These are phyloP conservation scores for Malassezia arunalokei DNA, from an alignment of 1,284 basidiomycete genomes.

Conservation along the genomic window DNA sequence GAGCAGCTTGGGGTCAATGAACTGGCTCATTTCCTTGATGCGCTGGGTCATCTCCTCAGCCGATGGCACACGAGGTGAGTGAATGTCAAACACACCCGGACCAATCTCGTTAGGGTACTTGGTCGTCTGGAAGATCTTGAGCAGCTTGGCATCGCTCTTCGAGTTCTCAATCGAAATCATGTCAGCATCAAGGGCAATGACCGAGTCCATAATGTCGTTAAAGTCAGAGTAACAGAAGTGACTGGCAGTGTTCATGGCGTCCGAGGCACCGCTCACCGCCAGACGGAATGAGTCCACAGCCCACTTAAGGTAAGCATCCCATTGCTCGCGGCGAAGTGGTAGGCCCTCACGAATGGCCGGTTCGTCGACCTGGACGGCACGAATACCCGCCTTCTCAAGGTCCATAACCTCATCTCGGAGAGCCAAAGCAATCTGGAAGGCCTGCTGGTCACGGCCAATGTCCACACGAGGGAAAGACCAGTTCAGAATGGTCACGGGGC, in stretches of 20 bases:
- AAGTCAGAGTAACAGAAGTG: conserved; percentile 54
- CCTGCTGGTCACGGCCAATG: conserved; percentile 88
- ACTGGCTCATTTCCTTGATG: conserved; percentile 59
- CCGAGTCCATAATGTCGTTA: conserved; percentile 94
- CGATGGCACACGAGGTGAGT: conserved; percentile 88
- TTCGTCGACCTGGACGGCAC: conserved; percentile 98
- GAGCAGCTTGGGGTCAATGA: conserved; percentile 42
- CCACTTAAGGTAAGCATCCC: conserved; percentile 43
- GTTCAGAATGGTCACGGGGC: conserved; percentile 70
- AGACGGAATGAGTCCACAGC: conserved; percentile 46
- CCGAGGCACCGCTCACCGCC: conserved; percentile 37
- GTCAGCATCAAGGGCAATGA: conserved; percentile 93
- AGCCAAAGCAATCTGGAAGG: conserved; percentile 93
- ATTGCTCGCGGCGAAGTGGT: conserved; percentile 41
- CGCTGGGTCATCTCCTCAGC: conserved; percentile 85
- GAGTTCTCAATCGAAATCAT: conserved; percentile 94
- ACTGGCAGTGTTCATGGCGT: conserved; percentile 42
- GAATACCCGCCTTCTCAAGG: conserved; percentile 92
- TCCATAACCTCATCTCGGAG: conserved; percentile 97
- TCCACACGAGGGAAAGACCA: conserved; percentile 99
- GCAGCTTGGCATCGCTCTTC: conserved; percentile 57
- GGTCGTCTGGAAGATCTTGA: conserved; percentile 86
- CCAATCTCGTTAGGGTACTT: conserved; percentile 97
- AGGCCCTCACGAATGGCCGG: conserved; percentile 94
- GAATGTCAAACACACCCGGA: conserved; percentile 86